Base-by-base conservation (phyloP, 2,329 filamentous ascomycete species). In the Pseudocercospora macadamiae region DNA sequence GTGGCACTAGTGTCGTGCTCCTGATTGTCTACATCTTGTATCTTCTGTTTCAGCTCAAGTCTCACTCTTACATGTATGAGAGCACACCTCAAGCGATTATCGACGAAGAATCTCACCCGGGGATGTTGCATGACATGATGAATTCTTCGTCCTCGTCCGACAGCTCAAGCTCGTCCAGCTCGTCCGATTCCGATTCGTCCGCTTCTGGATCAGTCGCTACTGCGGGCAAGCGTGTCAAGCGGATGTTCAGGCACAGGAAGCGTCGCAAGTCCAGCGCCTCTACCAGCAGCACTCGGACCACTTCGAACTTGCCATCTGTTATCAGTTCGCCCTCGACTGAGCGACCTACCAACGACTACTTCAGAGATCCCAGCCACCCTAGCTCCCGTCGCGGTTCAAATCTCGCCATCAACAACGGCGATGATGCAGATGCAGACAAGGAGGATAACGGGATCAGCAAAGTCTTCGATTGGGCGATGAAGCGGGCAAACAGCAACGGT, bases 11-110 rank as follows among this genome's bases (percentile, higher is more conserved):
- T 76, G 88, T 96, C 26, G 89, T 96, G 52, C 79, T 96, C 7
- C 82, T 96, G 1, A 72, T 96, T 30, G 88, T 96, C 9, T 96
- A 96, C 72, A 77, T 87, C 45, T 78, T 96, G 16, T 96, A 96
- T 71, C 83, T 96, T 30, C 71, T 96, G 18, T 96, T 96, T 76
- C 92, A 96, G 77, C 84, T 96, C 61, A 96, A 96, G 76, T 95
- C 91, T 1, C 92, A 96, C 72, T 84, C 90, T 7, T 96, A 96
- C 76, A 87, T 96, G 79, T 96, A 96, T 68, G 89, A 92, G 74
- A 95, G 91, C 65, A 96, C 90, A 4, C 93, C 93, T 8, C 92
- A 96, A 76, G 88, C 93, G 67, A 89, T 96, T 60, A 95, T 97
- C 63, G 93, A 97, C 66, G 91, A 95, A 68, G 93, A 96, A 73